Conservation (phyloP, 1,284 basidiomycete genomes). For the Heterobasidion occidentale region DNA sequence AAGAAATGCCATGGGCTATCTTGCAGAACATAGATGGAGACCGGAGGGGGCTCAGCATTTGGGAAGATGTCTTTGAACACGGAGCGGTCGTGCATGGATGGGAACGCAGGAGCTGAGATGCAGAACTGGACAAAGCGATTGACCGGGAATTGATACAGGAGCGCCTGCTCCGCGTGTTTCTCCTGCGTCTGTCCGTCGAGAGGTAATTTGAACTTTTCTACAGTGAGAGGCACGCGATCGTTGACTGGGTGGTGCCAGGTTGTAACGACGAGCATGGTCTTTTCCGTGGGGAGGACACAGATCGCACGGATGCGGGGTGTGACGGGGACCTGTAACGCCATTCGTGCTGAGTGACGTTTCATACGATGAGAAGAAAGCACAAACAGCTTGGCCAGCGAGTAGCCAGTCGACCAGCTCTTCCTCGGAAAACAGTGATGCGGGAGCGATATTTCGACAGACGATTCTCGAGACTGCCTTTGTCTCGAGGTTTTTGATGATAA, state of each 20-base stretch:
- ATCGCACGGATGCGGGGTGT: not conserved
- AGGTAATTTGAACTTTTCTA: not conserved
- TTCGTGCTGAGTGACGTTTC: not conserved
- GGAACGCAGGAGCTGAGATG: not conserved
- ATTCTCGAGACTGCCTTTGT: not conserved
- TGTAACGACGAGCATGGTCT: not conserved
- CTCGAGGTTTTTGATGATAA: constrained; percentile 39
- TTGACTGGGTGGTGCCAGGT: not conserved
- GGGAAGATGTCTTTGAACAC: not conserved
- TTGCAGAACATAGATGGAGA: not conserved
- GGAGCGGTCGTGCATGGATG: not conserved
- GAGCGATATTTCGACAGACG: not conserved
- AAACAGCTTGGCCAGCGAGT: no score
- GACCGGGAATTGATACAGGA: not conserved
- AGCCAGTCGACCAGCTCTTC: not conserved
- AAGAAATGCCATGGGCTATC: not conserved
- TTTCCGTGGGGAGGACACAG: not conserved
- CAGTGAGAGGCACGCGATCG: not conserved
- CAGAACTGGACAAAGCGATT: no score
- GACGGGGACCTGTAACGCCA: not conserved
- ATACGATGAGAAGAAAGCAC: not conserved
- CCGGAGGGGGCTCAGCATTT: not conserved
- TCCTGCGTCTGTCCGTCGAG: not conserved
- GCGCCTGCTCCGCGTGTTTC: not conserved
- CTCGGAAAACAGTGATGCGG: not conserved